Percentiles rank a stretch among this genome's conserved stretches.
Evolutionary conservation across 2,329 filamentous ascomycete species (phyloP).

Genomic region (Fusarium globosum): DNA sequence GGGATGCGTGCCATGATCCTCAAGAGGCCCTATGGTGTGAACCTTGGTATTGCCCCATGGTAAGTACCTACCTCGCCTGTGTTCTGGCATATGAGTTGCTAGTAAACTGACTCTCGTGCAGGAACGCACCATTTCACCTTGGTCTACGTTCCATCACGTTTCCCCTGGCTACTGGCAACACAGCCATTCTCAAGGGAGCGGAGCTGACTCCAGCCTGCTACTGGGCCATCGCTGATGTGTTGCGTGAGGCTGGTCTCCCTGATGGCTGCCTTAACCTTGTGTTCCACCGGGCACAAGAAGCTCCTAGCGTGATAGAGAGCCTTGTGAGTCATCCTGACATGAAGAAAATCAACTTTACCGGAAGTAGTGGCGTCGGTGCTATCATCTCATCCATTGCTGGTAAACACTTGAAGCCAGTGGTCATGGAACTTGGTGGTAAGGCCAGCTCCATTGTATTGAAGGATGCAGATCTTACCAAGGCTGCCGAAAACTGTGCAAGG

Average conservation of each 20-base stretch:
- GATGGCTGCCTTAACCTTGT: not conserved
- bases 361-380: not conserved
- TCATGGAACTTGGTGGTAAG: not conserved
- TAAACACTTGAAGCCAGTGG: not conserved
- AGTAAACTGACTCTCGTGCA: not conserved
- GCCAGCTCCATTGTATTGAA: not conserved
- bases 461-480: not conserved
- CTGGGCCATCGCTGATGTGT: not conserved
- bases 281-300: not conserved
- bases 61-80: not conserved
- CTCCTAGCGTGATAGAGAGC: not conserved
- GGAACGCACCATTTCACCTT: not conserved
- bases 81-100: not conserved
- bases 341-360: not conserved
- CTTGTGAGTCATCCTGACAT: not conserved
- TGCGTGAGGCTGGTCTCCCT: not conserved
- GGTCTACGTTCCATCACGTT: not conserved
- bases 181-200: not conserved
- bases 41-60: constrained; percentile 18
- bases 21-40: constrained; percentile 28
- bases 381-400: not conserved
- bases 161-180: not conserved
- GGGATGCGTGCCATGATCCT: constrained; percentile 30
- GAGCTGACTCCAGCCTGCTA: not conserved
- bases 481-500: not conserved